phyloP scores from a whole-genome alignment of 805 yeast species.

The Priceomyces carsonii region DNA sequence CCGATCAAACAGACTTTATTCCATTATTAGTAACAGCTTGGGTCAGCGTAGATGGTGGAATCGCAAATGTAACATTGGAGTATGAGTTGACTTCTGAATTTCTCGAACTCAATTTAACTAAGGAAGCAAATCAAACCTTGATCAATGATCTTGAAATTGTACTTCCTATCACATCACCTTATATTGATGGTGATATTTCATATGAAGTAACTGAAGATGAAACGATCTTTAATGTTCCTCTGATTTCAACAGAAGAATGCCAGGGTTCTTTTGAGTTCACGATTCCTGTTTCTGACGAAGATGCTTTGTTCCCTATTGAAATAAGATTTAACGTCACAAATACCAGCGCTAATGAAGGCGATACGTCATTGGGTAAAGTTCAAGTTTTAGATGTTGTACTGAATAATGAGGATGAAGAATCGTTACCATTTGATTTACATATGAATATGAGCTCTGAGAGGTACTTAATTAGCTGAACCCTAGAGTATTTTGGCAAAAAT shows the following conservation, averaged over 20 bases:
- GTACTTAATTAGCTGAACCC: constrained; percentile 43
- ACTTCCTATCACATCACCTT: constrained; percentile 68
- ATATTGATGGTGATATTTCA: constrained; percentile 51
- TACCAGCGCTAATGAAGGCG: constrained; percentile 42
- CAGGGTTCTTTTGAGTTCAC: constrained; percentile 80
- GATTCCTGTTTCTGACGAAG: constrained; percentile 75
- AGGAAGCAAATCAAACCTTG: constrained; percentile 43
- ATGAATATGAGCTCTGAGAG: constrained; percentile 59
- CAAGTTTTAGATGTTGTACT: constrained; percentile 60
- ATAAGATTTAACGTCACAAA: constrained; percentile 56
- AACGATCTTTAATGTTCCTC: constrained; percentile 61
- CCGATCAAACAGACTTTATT: constrained; percentile 52
- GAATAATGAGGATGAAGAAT: constrained; percentile 49
- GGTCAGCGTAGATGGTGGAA: constrained; percentile 66
- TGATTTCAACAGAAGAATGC: constrained; percentile 51
- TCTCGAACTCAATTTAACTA: constrained; percentile 25
- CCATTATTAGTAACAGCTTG: constrained; percentile 84
- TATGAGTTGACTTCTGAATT: constrained; percentile 65
- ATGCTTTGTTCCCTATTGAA: constrained; percentile 84
- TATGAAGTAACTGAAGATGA: constrained; percentile 68
- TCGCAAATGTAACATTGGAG: constrained; percentile 80
- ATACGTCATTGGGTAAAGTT: constrained; percentile 62
- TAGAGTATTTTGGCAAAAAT: no score
- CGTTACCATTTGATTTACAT: constrained; percentile 70
- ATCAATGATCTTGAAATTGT: constrained; percentile 46